Evolutionary conservation across 148 eudicot species (phyloP).

Genomic region (Pouteria glomerata): DNA sequence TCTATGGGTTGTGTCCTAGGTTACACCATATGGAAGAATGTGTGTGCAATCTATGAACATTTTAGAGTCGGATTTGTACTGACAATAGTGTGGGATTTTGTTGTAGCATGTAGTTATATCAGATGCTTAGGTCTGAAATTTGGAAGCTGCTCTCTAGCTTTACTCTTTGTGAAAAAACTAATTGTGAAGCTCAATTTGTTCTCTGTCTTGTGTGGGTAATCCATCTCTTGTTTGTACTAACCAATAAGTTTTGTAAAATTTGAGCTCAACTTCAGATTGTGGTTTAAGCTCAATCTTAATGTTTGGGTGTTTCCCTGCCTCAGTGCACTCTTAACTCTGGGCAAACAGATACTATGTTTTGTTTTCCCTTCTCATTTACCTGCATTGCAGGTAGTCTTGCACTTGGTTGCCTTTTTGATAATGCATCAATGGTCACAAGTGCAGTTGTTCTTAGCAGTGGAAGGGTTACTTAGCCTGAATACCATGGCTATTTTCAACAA

Average conservation of each 20-base stretch:
- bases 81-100: no score
- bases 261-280: neutral
- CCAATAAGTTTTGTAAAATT: neutral
- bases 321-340: neutral
- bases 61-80: neutral
- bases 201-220: neutral
- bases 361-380: no score
- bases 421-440: no score
- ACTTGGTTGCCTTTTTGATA: no score
- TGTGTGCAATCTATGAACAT: neutral
- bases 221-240: neutral
- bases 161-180: neutral
- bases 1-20: neutral
- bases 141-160: neutral
- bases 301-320: neutral
- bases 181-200: neutral
- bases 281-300: neutral
- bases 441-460: neutral
- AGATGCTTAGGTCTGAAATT: neutral
- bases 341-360: no score
- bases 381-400: no score
- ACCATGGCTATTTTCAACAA: neutral
- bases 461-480: neutral
- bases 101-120: no score
- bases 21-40: no score